Evolutionary conservation across 108 stramenopile species (phyloP).

Genomic region (Skeletonema potamos): DNA sequence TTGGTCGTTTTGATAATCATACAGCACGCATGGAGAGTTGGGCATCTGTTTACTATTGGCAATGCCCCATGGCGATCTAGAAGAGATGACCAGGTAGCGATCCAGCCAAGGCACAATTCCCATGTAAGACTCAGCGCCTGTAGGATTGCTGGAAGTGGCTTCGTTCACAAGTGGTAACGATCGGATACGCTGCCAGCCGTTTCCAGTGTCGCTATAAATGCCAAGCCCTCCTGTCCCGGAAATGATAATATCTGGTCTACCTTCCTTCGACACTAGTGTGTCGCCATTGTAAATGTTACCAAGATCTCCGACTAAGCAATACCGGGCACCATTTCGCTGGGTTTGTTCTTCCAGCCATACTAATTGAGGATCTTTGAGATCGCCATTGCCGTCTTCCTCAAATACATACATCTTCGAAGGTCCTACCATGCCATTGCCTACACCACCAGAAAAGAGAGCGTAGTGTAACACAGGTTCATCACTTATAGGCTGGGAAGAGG

Average conservation of each 20-base stretch:
- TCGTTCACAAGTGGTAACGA: background rate
- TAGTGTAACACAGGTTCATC: too few species aligned
- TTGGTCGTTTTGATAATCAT: background rate
- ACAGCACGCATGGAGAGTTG: conserved; percentile 1
- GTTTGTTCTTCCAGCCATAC: background rate
- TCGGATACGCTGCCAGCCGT: background rate
- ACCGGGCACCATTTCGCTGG: background rate
- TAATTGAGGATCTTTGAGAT: background rate
- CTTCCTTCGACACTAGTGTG: background rate
- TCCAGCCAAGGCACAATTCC: background rate
- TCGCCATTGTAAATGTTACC: conserved; percentile 5
- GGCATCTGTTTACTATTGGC: background rate
- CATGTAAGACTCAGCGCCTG: background rate
- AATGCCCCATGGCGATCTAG: background rate
- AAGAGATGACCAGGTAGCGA: background rate
- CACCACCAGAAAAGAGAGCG: conserved; percentile 4
- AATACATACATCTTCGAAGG: conserved; percentile 7
- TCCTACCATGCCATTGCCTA: background rate
- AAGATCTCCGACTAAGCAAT: background rate
- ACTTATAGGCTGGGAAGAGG: too few species aligned
- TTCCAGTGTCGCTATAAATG: background rate
- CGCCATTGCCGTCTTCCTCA: background rate
- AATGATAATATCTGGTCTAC: conserved; percentile 2
- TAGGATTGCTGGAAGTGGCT: background rate
- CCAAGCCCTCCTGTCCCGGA: conserved; percentile 1